phyloP scores from a whole-genome alignment of 1,139 yeast species.

The Meyerozyma carpophila region DNA sequence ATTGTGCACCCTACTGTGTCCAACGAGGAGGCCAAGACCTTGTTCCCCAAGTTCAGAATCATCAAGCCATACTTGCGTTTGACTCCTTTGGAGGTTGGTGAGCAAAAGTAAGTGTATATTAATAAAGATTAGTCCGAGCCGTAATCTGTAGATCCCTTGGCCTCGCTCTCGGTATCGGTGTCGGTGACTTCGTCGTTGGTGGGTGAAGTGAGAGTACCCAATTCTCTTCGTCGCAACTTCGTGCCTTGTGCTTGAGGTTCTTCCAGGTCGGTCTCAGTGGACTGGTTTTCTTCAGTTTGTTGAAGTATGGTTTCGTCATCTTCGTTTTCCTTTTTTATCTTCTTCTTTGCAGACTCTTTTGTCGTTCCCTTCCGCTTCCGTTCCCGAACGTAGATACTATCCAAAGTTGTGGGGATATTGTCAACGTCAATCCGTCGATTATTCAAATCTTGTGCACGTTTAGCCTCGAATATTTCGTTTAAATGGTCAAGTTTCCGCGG shows the following conservation, averaged over 20 bases:
- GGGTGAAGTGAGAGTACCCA: not conserved
- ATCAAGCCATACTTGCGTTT: conserved; percentile 70
- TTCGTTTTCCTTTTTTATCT: not conserved
- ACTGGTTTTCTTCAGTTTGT: too few relatives aligned
- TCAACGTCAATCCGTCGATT: conserved; percentile 14
- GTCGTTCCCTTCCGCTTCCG: not conserved
- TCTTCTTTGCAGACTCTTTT: not conserved
- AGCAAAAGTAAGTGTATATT: conserved; percentile 2
- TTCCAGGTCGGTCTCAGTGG: too few relatives aligned
- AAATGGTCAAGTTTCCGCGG: conserved; percentile 12
- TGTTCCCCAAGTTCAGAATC: conserved; percentile 71
- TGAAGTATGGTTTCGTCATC: not conserved
- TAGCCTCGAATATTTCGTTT: conserved; percentile 18
- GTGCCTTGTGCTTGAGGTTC: not conserved
- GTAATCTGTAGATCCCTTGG: not conserved
- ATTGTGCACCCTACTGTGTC: conserved; percentile 71
- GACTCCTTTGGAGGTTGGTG: conserved; percentile 31
- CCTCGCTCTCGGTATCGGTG: not conserved
- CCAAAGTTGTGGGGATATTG: conserved; percentile 15
- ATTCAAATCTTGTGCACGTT: conserved; percentile 15
- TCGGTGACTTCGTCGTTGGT: not conserved
- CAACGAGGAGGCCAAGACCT: conserved; percentile 65
- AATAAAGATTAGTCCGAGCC: not conserved
- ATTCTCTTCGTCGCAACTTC: not conserved
- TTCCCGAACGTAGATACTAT: conserved; percentile 2